These are phyloP conservation scores for Dothistroma septosporum DNA, from an alignment of 2,329 filamentous ascomycete species.

Conservation along the genomic window DNA sequence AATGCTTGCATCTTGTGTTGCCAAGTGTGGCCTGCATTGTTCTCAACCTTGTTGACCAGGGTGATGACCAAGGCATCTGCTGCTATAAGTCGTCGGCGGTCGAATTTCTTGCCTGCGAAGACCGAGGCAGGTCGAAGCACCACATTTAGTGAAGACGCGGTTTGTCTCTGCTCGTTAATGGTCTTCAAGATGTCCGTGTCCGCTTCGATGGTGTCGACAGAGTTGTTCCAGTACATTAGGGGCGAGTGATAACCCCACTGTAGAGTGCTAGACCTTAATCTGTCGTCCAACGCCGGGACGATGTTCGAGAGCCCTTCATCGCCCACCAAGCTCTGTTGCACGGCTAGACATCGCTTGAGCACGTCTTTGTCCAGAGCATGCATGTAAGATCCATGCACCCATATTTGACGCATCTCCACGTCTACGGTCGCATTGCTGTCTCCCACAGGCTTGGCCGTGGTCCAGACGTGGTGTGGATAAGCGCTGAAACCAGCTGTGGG, in stretches of 20 bases:
- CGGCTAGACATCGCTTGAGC: slow-evolving; percentile 60
- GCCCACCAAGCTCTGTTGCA: slow-evolving; percentile 68
- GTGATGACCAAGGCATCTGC: slow-evolving; percentile 77
- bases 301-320: slow-evolving; percentile 26
- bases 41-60: slow-evolving; percentile 63
- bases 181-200: slow-evolving; percentile 64
- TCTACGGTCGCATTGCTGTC: slow-evolving; percentile 52
- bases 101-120: slow-evolving; percentile 75
- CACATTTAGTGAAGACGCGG: slow-evolving; percentile 65
- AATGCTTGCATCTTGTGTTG: slow-evolving; percentile 55
- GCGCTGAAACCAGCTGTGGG: slow-evolving; percentile 67
- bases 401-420: slow-evolving; percentile 76
- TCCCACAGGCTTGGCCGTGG: slow-evolving; percentile 38
- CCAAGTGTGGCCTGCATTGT: slow-evolving; percentile 63
- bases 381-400: slow-evolving; percentile 80
- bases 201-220: slow-evolving; percentile 51
- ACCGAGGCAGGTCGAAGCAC: slow-evolving; percentile 74
- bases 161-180: slow-evolving; percentile 61
- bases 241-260: slow-evolving; percentile 81
- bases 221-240: slow-evolving; percentile 74
- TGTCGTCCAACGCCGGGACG: slow-evolving; percentile 23
- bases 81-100: slow-evolving; percentile 62
- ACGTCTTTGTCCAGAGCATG: slow-evolving; percentile 64
- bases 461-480: slow-evolving; percentile 77
- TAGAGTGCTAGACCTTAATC: slow-evolving; percentile 31